phyloP scores from a whole-genome alignment of 2,329 filamentous ascomycete genomes.

The Emydomyces testavorans region DNA sequence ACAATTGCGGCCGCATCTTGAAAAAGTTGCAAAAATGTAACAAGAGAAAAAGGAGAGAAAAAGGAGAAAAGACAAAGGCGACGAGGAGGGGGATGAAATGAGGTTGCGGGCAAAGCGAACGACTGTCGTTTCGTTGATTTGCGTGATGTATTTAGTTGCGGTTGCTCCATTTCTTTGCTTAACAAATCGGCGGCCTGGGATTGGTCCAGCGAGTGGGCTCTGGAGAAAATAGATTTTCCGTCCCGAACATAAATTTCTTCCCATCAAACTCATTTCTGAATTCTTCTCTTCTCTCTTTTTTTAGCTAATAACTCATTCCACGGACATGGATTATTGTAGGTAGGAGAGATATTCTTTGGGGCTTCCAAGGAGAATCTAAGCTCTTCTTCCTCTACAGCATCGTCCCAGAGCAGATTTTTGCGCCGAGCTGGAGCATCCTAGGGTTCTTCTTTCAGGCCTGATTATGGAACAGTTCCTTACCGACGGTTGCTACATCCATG shows the following conservation, averaged over 20 bases:
- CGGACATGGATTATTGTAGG: constrained; percentile 58
- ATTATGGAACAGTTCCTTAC: constrained; percentile 56
- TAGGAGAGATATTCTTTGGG: constrained; percentile 30
- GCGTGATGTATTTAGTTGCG: constrained; percentile 10
- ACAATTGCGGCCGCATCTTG: constrained; percentile 53
- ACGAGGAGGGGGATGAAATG: neutral
- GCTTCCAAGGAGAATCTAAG: constrained; percentile 25
- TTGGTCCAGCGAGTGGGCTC: constrained; percentile 25
- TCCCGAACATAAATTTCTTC: constrained; percentile 8
- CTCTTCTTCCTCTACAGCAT: constrained; percentile 51
- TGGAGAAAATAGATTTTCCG: constrained; percentile 26
- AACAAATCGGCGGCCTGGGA: constrained; percentile 30
- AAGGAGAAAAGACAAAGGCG: constrained; percentile 10
- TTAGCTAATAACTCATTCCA: constrained; percentile 44
- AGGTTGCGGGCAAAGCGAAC: constrained; percentile 12
- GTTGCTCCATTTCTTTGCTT: constrained; percentile 11
- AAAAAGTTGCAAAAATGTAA: constrained; percentile 15
- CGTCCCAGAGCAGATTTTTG: constrained; percentile 47
- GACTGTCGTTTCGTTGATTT: constrained; percentile 12
- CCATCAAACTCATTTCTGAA: constrained; percentile 14
- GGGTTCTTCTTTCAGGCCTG: constrained; percentile 30
- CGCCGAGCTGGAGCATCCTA: constrained; percentile 56
- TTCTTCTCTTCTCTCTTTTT: constrained; percentile 23
- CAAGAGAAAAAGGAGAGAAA: constrained; percentile 14
- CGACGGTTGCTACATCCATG: constrained; percentile 49